Percentiles rank a stretch among this genome's conserved stretches.
phyloP scores from a whole-genome alignment of 805 yeast genomes.

The Ogataea dorogensis region DNA sequence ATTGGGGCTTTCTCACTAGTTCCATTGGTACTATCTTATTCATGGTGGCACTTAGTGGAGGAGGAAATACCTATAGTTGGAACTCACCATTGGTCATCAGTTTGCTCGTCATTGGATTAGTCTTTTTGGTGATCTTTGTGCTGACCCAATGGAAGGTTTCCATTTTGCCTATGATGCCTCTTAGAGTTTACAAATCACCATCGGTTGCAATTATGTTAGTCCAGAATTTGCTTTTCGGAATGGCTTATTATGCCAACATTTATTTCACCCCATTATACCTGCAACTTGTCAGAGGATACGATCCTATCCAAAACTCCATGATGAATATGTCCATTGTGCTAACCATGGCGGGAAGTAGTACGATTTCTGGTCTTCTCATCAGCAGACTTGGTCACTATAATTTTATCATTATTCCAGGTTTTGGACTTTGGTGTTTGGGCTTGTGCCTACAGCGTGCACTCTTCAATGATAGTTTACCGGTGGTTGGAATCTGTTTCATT shows the following conservation, averaged over 20 bases:
- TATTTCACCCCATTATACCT: conserved; percentile 51
- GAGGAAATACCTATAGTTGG: conserved; percentile 62
- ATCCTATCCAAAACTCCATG: conserved; percentile 40
- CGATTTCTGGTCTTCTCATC: conserved; percentile 46
- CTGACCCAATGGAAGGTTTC: conserved; percentile 50
- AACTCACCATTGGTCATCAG: conserved; percentile 41
- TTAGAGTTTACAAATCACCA: conserved; percentile 39
- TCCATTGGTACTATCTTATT: conserved; percentile 49
- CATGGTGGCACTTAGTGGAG: conserved; percentile 58
- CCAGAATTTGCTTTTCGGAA: conserved; percentile 48
- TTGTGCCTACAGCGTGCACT: conserved; percentile 37
- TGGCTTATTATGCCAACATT: conserved; percentile 44
- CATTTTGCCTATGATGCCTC: conserved; percentile 54
- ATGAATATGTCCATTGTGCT: conserved; percentile 45
- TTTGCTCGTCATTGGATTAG: conserved; percentile 43
- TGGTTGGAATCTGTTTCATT: conserved; percentile 38
- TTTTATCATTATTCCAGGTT: conserved; percentile 42
- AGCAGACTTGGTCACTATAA: conserved; percentile 43
- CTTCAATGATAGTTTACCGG: conserved; percentile 31
- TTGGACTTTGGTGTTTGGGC: conserved; percentile 41
- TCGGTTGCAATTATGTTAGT: conserved; percentile 36
- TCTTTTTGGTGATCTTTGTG: conserved; percentile 41
- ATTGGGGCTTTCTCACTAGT: conserved; percentile 48
- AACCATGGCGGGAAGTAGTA: conserved; percentile 41
- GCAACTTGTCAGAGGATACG: conserved; percentile 43